Evolutionary conservation across 805 yeast species (phyloP).

Genomic region (Pichia gijzeniarum): DNA sequence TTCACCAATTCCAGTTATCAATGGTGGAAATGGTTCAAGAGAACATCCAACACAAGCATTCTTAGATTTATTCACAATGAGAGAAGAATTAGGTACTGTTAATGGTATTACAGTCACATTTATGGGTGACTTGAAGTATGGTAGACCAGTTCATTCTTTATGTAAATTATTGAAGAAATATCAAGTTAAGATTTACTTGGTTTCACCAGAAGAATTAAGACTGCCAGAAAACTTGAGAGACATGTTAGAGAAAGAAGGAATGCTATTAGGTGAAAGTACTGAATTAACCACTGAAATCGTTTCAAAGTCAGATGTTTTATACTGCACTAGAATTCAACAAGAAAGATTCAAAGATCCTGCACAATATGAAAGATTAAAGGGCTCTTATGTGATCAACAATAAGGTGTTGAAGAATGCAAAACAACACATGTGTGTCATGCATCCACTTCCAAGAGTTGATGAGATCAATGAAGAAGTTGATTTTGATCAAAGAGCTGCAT

Average conservation of each 20-base stretch:
- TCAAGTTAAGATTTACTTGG: slow-evolving; percentile 88
- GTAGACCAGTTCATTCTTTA: slow-evolving; percentile 97
- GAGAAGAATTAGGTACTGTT: slow-evolving; percentile 98
- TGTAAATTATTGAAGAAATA: slow-evolving; percentile 86
- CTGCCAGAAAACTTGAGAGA: slow-evolving; percentile 71
- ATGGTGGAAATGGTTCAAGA: slow-evolving; percentile 96
- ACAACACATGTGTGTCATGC: slow-evolving; percentile 98
- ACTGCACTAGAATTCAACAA: slow-evolving; percentile 97
- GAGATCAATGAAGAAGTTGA: slow-evolving; percentile 98
- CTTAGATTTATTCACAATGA: slow-evolving; percentile 92
- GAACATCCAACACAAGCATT: slow-evolving; percentile 99
- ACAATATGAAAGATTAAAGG: slow-evolving; percentile 84
- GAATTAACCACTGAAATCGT: slow-evolving; percentile 78
- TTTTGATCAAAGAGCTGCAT: slow-evolving; percentile 98
- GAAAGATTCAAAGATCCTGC: slow-evolving; percentile 79
- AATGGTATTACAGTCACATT: slow-evolving; percentile 97
- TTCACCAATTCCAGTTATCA: slow-evolving; percentile 94
- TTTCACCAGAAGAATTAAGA: slow-evolving; percentile 81
- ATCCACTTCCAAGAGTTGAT: slow-evolving; percentile 94
- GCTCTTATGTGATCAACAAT: slow-evolving; percentile 88
- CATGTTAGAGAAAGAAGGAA: slow-evolving; percentile 57
- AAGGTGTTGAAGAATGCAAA: slow-evolving; percentile 86
- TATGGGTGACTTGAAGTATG: slow-evolving; percentile 98
- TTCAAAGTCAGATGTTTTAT: slow-evolving; percentile 86
- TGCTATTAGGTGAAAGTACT: slow-evolving; percentile 69